Percentiles rank a stretch among this genome's conserved stretches.
These are phyloP conservation scores for Theobroma grandiflorum DNA, from an alignment of 441 rosid species.

Conservation along the genomic window DNA sequence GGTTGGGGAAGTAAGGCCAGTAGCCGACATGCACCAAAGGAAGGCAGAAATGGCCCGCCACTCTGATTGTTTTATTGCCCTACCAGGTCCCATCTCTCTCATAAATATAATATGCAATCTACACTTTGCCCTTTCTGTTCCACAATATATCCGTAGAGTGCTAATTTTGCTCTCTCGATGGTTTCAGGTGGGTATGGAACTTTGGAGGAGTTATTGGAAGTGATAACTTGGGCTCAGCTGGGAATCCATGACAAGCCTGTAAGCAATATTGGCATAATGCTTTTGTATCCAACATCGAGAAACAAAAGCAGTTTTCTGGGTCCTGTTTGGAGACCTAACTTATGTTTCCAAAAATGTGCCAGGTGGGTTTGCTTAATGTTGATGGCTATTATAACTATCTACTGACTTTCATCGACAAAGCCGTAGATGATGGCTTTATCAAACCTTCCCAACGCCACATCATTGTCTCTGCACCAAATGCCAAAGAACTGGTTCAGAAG, in stretches of 20 bases:
- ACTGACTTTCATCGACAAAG: slow-evolving; percentile 91
- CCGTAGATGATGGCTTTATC: slow-evolving; percentile 96
- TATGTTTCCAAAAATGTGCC: slow-evolving; percentile 33
- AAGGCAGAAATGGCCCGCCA: slow-evolving; percentile 96
- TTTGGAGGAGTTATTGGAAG: slow-evolving; percentile 89
- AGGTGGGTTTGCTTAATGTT: slow-evolving; percentile 96
- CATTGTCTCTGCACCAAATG: slow-evolving; percentile 88
- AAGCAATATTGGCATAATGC: slow-evolving; percentile 29
- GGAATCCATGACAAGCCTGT: slow-evolving; percentile 99
- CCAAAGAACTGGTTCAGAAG: slow-evolving; percentile 88
- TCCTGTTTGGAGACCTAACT: not conserved
- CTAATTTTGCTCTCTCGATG: not conserved
- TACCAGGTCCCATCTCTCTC: slow-evolving; percentile 71
- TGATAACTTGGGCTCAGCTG: slow-evolving; percentile 95
- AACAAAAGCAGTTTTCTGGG: not conserved
- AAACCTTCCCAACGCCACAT: slow-evolving; percentile 87
- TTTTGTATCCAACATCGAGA: slow-evolving; percentile 22
- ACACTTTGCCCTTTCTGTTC: not conserved
- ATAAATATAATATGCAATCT: not conserved
- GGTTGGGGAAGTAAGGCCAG: slow-evolving; percentile 87
- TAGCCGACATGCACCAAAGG: slow-evolving; percentile 96
- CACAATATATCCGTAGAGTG: not conserved
- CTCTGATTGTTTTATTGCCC: slow-evolving; percentile 95
- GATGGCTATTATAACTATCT: slow-evolving; percentile 91
- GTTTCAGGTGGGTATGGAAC: slow-evolving; percentile 95